Evolutionary conservation across 371 early-diverging fungal species (phyloP).

Genomic region (Lichtheimia ornata): DNA sequence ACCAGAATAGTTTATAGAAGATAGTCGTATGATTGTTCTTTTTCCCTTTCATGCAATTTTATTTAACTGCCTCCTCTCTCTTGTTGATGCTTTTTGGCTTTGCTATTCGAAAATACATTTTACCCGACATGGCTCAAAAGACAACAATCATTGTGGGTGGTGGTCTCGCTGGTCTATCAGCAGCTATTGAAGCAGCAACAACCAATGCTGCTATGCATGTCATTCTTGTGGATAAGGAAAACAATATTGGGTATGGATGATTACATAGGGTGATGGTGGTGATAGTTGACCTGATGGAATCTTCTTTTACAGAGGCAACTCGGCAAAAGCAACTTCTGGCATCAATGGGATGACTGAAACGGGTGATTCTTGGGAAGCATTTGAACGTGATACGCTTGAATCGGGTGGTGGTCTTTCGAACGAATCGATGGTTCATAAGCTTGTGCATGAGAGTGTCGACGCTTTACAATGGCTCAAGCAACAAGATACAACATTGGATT

Average conservation of each 20-base stretch:
- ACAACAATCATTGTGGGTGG: constrained; percentile 70
- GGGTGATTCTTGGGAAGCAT: constrained; percentile 64
- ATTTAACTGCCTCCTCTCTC: constrained; percentile 4
- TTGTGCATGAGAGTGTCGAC: constrained; percentile 62
- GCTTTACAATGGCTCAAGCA: constrained; percentile 74
- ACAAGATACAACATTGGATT: constrained; percentile 41
- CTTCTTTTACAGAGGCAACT: constrained; percentile 57
- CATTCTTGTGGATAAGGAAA: constrained; percentile 76
- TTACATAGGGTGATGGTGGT: not conserved
- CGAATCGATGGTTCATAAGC: constrained; percentile 57
- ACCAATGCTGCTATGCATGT: constrained; percentile 57
- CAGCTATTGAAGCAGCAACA: constrained; percentile 74
- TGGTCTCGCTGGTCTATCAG: constrained; percentile 81
- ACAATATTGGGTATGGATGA: constrained; percentile 54
- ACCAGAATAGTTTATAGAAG: not conserved
- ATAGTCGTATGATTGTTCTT: constrained; percentile 11
- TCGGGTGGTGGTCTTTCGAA: constrained; percentile 71
- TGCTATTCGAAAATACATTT: not conserved
- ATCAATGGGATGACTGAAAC: constrained; percentile 80
- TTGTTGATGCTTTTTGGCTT: constrained; percentile 1
- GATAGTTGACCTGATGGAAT: not conserved
- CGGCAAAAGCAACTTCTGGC: constrained; percentile 84
- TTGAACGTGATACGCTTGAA: constrained; percentile 71
- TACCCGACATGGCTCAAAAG: not conserved
- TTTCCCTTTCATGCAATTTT: constrained; percentile 15